Evolutionary conservation across 208 protist species (phyloP).

Genomic region (Crithidia fasciculata): DNA sequence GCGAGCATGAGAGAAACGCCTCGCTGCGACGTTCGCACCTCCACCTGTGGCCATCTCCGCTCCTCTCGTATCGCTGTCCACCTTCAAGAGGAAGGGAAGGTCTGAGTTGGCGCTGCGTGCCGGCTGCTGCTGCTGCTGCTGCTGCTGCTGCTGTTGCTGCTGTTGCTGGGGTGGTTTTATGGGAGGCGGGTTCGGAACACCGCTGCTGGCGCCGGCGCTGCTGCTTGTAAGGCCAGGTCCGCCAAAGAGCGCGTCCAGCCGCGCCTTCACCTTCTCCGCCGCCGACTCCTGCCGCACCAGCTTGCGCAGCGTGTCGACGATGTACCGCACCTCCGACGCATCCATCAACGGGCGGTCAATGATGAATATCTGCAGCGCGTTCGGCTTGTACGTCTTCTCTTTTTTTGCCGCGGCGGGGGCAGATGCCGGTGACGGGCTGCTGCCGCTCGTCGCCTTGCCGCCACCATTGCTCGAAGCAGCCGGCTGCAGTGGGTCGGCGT

Average conservation of each 20-base stretch:
- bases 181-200: background rate
- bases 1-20: background rate
- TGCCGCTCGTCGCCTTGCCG: background rate
- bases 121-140: background rate
- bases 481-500: conserved; percentile 37
- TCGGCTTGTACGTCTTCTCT: conserved; percentile 18
- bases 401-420: background rate
- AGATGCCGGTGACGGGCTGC: background rate
- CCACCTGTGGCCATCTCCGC: background rate
- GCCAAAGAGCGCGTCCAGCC: conserved; percentile 3
- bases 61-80: background rate
- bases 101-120: background rate
- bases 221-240: background rate
- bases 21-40: background rate
- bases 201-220: background rate
- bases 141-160: too few relatives aligned
- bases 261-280: background rate
- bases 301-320: conserved; percentile 24
- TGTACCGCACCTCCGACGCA: conserved; percentile 12
- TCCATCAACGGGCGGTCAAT: conserved; percentile 65
- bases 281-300: conserved; percentile 3
- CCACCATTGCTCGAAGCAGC: background rate
- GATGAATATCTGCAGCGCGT: conserved; percentile 61
- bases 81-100: conserved; percentile 3
- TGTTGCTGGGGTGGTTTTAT: background rate